Evolutionary conservation across 1,284 basidiomycete species (phyloP), one percentile per base, ranked within the genome.

Genomic region (Tylopilus orsonianus): DNA sequence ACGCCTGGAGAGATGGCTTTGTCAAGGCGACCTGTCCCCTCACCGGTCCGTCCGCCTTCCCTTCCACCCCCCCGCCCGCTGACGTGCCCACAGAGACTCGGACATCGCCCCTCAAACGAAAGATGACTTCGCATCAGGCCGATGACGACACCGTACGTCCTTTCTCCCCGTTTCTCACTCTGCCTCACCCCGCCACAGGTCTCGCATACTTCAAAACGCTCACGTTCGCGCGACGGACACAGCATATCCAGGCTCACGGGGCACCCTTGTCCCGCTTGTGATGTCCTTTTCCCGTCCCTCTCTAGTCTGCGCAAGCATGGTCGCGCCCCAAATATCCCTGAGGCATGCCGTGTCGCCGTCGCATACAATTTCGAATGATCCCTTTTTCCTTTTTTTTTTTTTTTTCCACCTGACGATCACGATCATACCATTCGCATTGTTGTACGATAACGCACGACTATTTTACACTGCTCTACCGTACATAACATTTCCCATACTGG

Each of bases 281-380:
- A 88, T 61, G 72, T 78, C 16, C 75, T 71, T 53, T 88, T 88
- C 63, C 64, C 75, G 41, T 76, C 81, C 10, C 72, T 66, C 24
- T 74, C 80, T 44, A 70, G 74, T 57, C 74, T 88, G 4, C 74
- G 74, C 46, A 75, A 75, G 51, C 85, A 88, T 58, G 85, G 79
- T 19, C 69, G 62, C 34, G 71, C 74, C 37, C 69, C 74, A 10
- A 66, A 72, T 41, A 71, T 73, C 23, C 78, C 77, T 58, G 84
- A 87, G 58, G 86, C 85, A 8, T 88, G 86, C 61, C 78, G 77
- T 50, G 75, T 75, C 45, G 85, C 85, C 20, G 85, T 87, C 56
- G 78, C 81, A 55, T 88, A 88, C 65, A 78, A 78, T 29, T 79
- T 86, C 54, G 85, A 87, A 61, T 79, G 66, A 75, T 61, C 32